A percentile compares a stretch with the other conserved stretches of the same genome.
phyloP scores from a whole-genome alignment of 225 moss, liverwort and hornwort species.

The Antitrichia curtipendula region DNA sequence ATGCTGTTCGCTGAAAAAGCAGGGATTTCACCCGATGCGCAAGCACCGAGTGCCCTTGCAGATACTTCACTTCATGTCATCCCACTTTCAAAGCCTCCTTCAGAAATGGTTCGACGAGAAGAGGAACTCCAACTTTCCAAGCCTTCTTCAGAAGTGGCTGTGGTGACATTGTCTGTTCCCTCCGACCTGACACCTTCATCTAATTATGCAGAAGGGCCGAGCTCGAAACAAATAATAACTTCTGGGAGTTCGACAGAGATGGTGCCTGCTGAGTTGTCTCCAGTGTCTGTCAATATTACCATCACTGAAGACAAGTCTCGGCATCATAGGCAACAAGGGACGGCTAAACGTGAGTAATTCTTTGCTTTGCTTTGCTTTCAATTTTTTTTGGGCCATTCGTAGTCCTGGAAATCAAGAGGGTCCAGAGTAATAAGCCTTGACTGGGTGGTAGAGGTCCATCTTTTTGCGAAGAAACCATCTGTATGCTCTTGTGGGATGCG shows the following conservation, averaged over 20 bases:
- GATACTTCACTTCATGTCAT: background rate
- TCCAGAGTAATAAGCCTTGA: background rate
- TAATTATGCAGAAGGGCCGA: background rate
- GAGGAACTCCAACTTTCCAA: background rate
- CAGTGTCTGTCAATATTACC: background rate
- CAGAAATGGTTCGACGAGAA: background rate
- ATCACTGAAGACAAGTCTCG: background rate
- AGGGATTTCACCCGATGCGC: background rate
- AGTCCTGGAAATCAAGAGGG: background rate
- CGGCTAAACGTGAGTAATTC: slow-evolving; percentile 15
- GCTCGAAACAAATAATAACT: background rate
- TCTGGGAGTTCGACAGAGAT: background rate
- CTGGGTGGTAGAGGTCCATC: background rate
- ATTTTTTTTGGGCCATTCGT: background rate
- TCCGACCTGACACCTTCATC: background rate
- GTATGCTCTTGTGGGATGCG: background rate
- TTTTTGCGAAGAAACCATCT: background rate
- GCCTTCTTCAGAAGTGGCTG: background rate
- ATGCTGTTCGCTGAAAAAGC: slow-evolving; percentile 38
- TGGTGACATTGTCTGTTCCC: background rate
- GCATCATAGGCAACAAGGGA: background rate
- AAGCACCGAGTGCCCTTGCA: background rate
- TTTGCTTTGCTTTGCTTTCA: background rate
- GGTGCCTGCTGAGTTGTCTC: background rate
- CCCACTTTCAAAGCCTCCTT: background rate